Percentiles rank a stretch among this genome's conserved stretches.
Evolutionary conservation across 768 basidiomycete species (phyloP).

Genomic region (Psilocybe azurescens): DNA sequence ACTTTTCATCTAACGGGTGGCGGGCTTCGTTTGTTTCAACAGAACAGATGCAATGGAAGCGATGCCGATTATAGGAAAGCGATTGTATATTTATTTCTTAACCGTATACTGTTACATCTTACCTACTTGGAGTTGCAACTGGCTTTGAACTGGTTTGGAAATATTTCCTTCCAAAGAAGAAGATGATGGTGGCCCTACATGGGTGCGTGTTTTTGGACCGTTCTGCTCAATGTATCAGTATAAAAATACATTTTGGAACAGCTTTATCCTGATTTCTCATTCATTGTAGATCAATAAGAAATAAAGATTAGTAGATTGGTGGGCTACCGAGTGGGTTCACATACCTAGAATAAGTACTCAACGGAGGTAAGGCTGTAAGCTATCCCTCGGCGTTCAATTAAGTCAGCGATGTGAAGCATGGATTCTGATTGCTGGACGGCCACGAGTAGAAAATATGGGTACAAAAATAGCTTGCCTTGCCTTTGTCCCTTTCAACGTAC

Average conservation of each 20-base stretch:
- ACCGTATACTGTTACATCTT: background rate
- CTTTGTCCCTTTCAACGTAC: background rate
- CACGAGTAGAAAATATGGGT: background rate
- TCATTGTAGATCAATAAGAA: slow-evolving; percentile 1
- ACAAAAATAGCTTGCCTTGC: background rate
- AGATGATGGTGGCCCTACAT: slow-evolving; percentile 17
- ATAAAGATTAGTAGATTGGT: background rate
- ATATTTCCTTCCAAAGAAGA: slow-evolving; percentile 2
- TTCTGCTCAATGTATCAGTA: slow-evolving; percentile 6
- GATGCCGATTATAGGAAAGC: background rate
- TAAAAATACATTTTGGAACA: slow-evolving; percentile 3
- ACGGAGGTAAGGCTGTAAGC: background rate
- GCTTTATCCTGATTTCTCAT: background rate
- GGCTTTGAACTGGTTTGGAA: slow-evolving; percentile 11
- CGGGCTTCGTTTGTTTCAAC: background rate
- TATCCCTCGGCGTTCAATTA: slow-evolving; percentile 2
- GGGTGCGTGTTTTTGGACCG: slow-evolving; percentile 7
- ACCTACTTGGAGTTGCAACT: background rate
- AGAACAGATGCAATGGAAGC: background rate
- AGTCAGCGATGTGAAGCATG: background rate
- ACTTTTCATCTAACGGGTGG: background rate
- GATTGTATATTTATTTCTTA: background rate
- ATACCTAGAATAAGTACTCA: background rate
- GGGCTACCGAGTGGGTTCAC: background rate
- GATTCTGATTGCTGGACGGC: background rate